A percentile compares a stretch with the other conserved stretches of the same genome.
phyloP scores from a whole-genome alignment of 2,329 filamentous ascomycete genomes.

The Fusarium sp. region DNA sequence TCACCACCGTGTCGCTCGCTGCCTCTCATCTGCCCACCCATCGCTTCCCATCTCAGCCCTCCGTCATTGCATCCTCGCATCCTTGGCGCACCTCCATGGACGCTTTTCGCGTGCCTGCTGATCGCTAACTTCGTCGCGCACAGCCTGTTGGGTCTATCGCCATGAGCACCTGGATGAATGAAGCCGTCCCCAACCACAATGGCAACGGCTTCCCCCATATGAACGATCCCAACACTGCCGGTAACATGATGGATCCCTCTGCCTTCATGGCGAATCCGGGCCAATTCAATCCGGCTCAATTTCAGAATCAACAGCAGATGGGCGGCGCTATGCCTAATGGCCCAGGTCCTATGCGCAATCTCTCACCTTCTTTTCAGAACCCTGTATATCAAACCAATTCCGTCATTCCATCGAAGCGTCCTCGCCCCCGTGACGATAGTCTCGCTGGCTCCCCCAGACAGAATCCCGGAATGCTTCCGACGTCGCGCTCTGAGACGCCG shows the following conservation, averaged over 20 bases:
- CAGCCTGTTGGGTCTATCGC: slow-evolving; percentile 61
- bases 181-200: slow-evolving; percentile 76
- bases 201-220: slow-evolving; percentile 74
- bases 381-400: slow-evolving; percentile 85
- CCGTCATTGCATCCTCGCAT: slow-evolving; percentile 40
- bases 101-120: slow-evolving; percentile 53
- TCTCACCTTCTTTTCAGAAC: slow-evolving; percentile 80
- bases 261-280: slow-evolving; percentile 69
- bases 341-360: slow-evolving; percentile 82
- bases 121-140: slow-evolving; percentile 59
- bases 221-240: slow-evolving; percentile 68
- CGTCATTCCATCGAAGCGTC: slow-evolving; percentile 89
- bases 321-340: slow-evolving; percentile 78
- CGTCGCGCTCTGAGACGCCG: slow-evolving; percentile 92
- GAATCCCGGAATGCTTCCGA: slow-evolving; percentile 77
- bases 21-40: slow-evolving; percentile 53
- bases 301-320: slow-evolving; percentile 66
- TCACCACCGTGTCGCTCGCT: slow-evolving; percentile 63
- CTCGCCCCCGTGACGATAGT: slow-evolving; percentile 83
- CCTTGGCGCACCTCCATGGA: slow-evolving; percentile 54
- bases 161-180: slow-evolving; percentile 80
- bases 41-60: slow-evolving; percentile 54
- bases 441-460: slow-evolving; percentile 84
- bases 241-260: slow-evolving; percentile 73
- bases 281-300: slow-evolving; percentile 71